Percentiles rank a stretch among this genome's conserved stretches.
Conservation (phyloP, 2,329 filamentous ascomycete genomes). For the Hymenoscyphus occultus region DNA sequence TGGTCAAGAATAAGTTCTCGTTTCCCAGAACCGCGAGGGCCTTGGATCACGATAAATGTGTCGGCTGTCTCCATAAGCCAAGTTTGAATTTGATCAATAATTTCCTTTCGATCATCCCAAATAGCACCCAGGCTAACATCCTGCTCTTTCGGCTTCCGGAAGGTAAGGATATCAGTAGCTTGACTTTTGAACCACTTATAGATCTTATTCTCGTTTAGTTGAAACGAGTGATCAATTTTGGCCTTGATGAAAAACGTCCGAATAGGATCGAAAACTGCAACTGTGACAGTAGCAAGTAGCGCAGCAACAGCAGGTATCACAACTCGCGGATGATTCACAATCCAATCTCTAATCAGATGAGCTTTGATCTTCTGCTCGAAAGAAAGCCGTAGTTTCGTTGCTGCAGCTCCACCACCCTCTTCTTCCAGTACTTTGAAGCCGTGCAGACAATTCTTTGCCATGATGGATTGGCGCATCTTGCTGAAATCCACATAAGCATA, state of each 20-base stretch:
- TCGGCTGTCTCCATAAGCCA: conserved; percentile 88
- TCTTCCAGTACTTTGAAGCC: conserved; percentile 70
- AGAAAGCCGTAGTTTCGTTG: conserved; percentile 75
- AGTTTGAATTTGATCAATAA: conserved; percentile 77
- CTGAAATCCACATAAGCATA: conserved; percentile 79
- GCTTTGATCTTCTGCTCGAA: conserved; percentile 78
- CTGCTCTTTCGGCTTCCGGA: conserved; percentile 55
- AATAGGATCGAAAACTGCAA: conserved; percentile 90
- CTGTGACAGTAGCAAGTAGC: conserved; percentile 75
- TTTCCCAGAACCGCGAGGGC: conserved; percentile 87
- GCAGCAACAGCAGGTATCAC: conserved; percentile 82
- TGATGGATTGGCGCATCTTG: conserved; percentile 44
- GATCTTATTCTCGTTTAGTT: conserved; percentile 68
- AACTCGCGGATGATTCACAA: conserved; percentile 80
- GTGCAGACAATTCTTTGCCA: conserved; percentile 66
- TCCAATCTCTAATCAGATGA: conserved; percentile 82
- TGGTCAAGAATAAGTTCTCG: conserved; percentile 83
- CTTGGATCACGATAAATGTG: conserved; percentile 92
- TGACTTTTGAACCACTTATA: conserved; percentile 81
- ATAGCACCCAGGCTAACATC: conserved; percentile 73
- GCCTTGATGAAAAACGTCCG: conserved; percentile 88
- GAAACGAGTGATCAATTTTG: conserved; percentile 76
- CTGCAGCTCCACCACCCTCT: conserved; percentile 68
- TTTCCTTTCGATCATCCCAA: conserved; percentile 78
- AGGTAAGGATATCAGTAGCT: conserved; percentile 62